phyloP scores from a whole-genome alignment of 78 protist species.

The Ministeria vibrans region DNA sequence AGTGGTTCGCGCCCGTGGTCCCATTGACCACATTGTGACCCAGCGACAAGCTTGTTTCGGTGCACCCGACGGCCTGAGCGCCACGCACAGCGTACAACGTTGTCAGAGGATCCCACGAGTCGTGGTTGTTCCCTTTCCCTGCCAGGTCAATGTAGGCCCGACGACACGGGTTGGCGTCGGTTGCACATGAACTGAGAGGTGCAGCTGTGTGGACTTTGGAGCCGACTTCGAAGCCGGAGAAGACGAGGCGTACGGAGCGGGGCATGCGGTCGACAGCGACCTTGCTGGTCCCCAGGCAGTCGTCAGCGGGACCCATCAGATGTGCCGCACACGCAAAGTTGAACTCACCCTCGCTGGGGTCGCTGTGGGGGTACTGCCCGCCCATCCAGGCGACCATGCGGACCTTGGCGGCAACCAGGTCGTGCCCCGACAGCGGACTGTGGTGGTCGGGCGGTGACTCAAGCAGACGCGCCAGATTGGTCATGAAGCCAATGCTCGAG shows the following conservation, averaged over 20 bases:
- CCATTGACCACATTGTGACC: too few species aligned
- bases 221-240: background rate
- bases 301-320: background rate
- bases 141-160: conserved; percentile 1
- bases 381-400: background rate
- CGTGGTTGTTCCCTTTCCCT: too few species aligned
- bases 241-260: background rate
- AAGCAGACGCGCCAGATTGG: background rate
- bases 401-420: background rate
- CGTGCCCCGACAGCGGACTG: background rate
- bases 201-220: background rate
- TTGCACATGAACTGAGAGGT: background rate
- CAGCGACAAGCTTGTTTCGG: too few species aligned
- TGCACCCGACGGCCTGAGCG: too few species aligned
- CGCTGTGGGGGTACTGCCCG: background rate
- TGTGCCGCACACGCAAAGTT: background rate
- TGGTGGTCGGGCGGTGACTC: background rate
- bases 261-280: background rate
- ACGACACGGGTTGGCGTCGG: background rate
- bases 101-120: too few species aligned
- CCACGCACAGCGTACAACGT: too few species aligned
- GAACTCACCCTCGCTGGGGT: background rate
- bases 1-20: too few species aligned
- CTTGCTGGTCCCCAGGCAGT: background rate
- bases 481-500: background rate